These are phyloP conservation scores for Blastomyces parvus DNA, from an alignment of 2,329 filamentous ascomycete species.

Conservation along the genomic window DNA sequence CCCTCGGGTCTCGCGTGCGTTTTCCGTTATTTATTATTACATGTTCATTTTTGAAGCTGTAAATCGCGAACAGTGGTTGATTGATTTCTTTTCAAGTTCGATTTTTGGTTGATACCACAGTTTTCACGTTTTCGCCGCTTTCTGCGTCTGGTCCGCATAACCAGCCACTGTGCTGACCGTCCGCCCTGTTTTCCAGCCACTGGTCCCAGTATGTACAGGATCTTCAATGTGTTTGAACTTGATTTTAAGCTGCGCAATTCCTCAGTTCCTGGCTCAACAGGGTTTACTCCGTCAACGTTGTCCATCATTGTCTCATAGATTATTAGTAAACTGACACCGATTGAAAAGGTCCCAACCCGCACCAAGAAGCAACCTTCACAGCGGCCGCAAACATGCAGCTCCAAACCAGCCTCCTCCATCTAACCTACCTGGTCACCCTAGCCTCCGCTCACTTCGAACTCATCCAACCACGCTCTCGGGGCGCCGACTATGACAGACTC, in stretches of 20 bases:
- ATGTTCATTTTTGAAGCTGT: background rate
- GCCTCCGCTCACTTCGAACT: constrained; percentile 49
- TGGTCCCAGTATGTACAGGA: background rate
- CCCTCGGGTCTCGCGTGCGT: background rate
- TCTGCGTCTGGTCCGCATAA: background rate
- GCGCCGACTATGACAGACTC: constrained; percentile 41
- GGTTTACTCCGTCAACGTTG: background rate
- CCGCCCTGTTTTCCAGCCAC: background rate
- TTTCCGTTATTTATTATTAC: background rate
- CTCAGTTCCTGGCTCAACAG: background rate
- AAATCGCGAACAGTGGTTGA: background rate
- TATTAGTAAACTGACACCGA: background rate
- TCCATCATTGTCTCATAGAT: background rate
- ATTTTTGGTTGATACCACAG: background rate
- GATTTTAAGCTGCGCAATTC: background rate
- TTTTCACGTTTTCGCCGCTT: background rate
- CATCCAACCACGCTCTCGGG: constrained; percentile 44
- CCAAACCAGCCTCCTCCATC: constrained; percentile 32
- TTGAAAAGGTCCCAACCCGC: background rate
- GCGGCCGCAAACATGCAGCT: constrained; percentile 21
- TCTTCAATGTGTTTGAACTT: background rate
- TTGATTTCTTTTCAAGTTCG: background rate
- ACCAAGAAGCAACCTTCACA: background rate
- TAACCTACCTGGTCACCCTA: constrained; percentile 37
- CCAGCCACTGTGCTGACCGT: background rate